Evolutionary conservation across 1,284 basidiomycete species (phyloP).

Genomic region (Puccinia horiana): DNA sequence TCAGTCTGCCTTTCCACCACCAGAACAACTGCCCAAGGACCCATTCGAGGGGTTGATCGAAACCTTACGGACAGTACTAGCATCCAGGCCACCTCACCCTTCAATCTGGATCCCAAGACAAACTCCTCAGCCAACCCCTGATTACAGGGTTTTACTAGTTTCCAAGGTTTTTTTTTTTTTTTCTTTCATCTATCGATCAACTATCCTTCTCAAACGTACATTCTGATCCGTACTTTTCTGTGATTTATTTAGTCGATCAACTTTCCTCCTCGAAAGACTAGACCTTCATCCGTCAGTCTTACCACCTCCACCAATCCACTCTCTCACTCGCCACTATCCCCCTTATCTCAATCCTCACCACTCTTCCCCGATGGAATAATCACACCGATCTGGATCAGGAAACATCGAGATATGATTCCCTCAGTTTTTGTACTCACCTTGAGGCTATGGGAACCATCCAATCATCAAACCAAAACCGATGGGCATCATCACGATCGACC

Average conservation of each 20-base stretch:
- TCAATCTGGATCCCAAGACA: constrained; percentile 59
- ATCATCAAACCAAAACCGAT: not conserved
- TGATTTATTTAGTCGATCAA: constrained; percentile 64
- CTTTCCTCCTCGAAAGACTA: constrained; percentile 81
- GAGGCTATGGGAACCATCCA: constrained; percentile 69
- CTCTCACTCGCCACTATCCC: constrained; percentile 60
- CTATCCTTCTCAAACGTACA: not conserved
- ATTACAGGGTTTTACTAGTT: constrained; percentile 77
- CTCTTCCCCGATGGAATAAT: constrained; percentile 91
- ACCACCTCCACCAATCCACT: constrained; percentile 58
- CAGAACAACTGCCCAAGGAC: constrained; percentile 54
- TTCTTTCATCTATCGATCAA: not conserved
- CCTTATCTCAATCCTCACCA: constrained; percentile 65
- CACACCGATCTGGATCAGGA: constrained; percentile 94
- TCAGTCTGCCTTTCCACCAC: constrained; percentile 21
- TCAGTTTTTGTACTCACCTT: constrained; percentile 88
- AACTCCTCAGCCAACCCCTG: constrained; percentile 60
- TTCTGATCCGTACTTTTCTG: no score
- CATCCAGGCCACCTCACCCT: constrained; percentile 63
- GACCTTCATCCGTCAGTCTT: constrained; percentile 61
- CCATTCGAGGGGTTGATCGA: constrained; percentile 65
- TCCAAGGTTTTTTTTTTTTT: constrained; percentile 66
- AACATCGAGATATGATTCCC: constrained; percentile 85
- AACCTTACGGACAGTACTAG: constrained; percentile 65
- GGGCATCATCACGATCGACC: not conserved